A percentile compares a stretch with the other conserved stretches of the same genome.
Conservation (phyloP, 2,329 filamentous ascomycete genomes). For the Fonsecaea pugnacius region DNA sequence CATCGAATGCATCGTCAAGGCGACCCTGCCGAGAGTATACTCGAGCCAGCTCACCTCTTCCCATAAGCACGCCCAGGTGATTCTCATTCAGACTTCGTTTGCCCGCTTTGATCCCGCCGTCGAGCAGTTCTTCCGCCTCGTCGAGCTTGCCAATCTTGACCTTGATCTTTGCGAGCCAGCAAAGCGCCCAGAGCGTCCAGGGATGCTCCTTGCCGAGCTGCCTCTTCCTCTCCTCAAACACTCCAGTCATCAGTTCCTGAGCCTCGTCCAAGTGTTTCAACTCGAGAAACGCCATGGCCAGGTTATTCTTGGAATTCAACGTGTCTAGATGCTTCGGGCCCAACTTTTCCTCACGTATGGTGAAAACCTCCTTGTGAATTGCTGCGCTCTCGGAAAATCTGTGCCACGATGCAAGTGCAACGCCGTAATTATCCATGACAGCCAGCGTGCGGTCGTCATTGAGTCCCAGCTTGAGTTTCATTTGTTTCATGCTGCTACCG, state of each 20-base stretch:
- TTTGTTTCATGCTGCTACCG: conserved; percentile 10
- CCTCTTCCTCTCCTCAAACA: conserved; percentile 22
- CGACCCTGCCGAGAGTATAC: conserved; percentile 13
- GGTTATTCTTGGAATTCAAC: conserved; percentile 11
- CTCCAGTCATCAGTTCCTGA: conserved; percentile 24
- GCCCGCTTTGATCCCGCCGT: conserved; percentile 8
- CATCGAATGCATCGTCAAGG: not conserved
- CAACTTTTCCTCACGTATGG: conserved; percentile 16
- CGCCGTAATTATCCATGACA: conserved; percentile 25
- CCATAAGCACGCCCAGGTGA: conserved; percentile 12
- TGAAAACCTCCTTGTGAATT: conserved; percentile 23
- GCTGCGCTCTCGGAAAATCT: conserved; percentile 28
- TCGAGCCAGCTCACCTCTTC: conserved; percentile 8
- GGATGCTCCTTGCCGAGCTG: conserved; percentile 35
- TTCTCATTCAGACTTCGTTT: conserved; percentile 7
- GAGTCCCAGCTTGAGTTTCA: conserved; percentile 20
- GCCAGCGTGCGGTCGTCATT: conserved; percentile 27
- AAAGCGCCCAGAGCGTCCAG: conserved; percentile 34
- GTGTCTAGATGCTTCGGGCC: conserved; percentile 11
- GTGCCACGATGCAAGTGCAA: conserved; percentile 31
- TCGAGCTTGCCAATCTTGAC: conserved; percentile 50
- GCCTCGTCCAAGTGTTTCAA: conserved; percentile 26
- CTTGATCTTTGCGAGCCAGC: conserved; percentile 28
- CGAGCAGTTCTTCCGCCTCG: conserved; percentile 69
- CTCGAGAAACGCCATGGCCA: conserved; percentile 27